Conservation (phyloP, 2,329 filamentous ascomycete species). For the Ascochyta pisi region DNA sequence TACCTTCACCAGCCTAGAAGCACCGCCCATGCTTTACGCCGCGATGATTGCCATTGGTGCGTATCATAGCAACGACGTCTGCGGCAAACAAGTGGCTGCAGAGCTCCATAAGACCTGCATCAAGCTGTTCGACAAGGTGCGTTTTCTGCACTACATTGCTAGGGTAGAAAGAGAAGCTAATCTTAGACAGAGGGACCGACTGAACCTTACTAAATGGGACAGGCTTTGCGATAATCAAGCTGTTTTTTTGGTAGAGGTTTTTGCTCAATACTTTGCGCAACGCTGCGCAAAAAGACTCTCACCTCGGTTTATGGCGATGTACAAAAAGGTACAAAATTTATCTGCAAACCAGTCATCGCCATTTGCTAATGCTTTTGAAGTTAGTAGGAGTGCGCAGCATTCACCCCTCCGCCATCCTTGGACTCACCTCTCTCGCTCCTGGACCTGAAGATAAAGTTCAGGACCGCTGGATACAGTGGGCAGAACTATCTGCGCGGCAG, state of each 20-base stretch:
- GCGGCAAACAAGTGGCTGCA: conserved; percentile 46
- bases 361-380: no score
- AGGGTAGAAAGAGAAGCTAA: conserved; percentile 19
- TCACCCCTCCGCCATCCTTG: conserved; percentile 7
- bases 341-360: no score
- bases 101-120: conserved; percentile 52
- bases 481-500: conserved; percentile 39
- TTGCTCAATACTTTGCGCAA: conserved; percentile 52
- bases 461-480: conserved; percentile 45
- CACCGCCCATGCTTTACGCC: conserved; percentile 54
- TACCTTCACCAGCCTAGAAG: conserved; percentile 44
- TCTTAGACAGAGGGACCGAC: conserved; percentile 34
- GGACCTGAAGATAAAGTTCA: conserved; percentile 31
- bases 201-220: conserved; percentile 33
- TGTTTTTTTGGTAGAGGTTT: conserved; percentile 52
- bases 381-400: conserved; percentile 10
- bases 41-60: conserved; percentile 55
- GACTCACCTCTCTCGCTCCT: background rate
- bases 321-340: conserved; percentile 37
- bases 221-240: conserved; percentile 54
- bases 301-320: conserved; percentile 48
- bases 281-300: conserved; percentile 48
- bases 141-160: background rate
- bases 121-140: conserved; percentile 50
- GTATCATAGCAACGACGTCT: conserved; percentile 47